A percentile compares a stretch with the other conserved stretches of the same genome.
Evolutionary conservation across 331 rosid species (phyloP).

Genomic region (Pyracantha coccinea): DNA sequence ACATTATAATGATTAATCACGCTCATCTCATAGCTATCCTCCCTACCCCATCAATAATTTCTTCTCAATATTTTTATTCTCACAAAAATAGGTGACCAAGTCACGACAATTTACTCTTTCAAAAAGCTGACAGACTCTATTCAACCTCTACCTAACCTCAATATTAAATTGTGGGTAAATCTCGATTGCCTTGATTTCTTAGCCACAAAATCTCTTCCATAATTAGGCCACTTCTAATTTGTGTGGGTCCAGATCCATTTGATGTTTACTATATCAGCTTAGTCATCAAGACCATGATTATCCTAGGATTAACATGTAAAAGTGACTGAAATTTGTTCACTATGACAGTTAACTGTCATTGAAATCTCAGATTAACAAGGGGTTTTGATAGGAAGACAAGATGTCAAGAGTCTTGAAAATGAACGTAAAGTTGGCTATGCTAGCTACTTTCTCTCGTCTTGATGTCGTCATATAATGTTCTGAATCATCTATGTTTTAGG

Average conservation of each 20-base stretch:
- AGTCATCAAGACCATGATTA: conserved; percentile 35
- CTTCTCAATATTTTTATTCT: conserved; percentile 5
- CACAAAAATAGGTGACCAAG: accelerated
- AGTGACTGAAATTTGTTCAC: conserved; percentile 43
- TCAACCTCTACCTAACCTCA: no score
- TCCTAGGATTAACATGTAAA: conserved; percentile 47
- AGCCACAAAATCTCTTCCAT: conserved; percentile 8
- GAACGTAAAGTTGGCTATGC: neutral
- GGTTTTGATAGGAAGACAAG: conserved; percentile 21
- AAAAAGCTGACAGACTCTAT: no score
- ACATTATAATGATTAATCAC: conserved; percentile 24
- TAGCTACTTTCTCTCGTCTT: no score
- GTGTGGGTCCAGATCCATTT: conserved; percentile 57
- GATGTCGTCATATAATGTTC: no score
- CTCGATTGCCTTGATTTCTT: conserved; percentile 30
- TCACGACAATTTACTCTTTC: no score
- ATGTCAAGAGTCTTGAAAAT: conserved; percentile 21
- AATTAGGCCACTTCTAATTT: neutral
- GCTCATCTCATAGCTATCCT: conserved; percentile 15
- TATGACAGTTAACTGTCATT: conserved; percentile 39
- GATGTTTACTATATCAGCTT: conserved; percentile 54
- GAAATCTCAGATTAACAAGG: conserved; percentile 17
- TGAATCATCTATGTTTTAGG: no score
- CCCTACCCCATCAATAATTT: conserved; percentile 36
- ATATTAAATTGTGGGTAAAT: neutral